Conservation (phyloP, 371 early-diverging fungal genomes). For the Actinomucor elegans region DNA sequence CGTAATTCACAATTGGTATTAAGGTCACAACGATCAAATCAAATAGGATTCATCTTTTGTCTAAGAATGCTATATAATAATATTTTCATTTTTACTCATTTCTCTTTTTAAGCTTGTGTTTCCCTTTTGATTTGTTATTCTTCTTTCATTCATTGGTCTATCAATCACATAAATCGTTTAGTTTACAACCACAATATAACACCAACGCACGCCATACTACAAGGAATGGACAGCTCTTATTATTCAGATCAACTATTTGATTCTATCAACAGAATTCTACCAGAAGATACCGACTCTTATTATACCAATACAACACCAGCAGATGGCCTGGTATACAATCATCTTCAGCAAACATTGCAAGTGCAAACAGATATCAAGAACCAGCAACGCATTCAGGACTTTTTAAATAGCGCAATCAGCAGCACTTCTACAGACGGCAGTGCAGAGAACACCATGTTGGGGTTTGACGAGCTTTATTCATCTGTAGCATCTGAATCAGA, state of each 20-base stretch:
- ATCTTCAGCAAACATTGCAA: slow-evolving; percentile 11
- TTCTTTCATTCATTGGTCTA: not conserved
- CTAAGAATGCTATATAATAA: slow-evolving; percentile 8
- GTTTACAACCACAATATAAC: too few species aligned
- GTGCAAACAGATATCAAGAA: slow-evolving; percentile 11
- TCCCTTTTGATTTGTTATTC: not conserved
- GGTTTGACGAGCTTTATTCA: slow-evolving; percentile 8
- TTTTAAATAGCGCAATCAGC: not conserved
- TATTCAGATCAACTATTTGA: slow-evolving; percentile 1
- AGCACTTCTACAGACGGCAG: not conserved
- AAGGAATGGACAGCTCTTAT: not conserved
- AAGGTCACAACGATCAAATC: too few species aligned
- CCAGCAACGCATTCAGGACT: slow-evolving; percentile 9
- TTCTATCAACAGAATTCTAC: not conserved
- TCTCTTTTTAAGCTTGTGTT: not conserved
- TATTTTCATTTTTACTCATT: not conserved
- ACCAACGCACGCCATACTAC: too few species aligned
- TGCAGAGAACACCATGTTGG: not conserved
- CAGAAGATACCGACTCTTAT: not conserved
- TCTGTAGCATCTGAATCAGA: slow-evolving; percentile 8
- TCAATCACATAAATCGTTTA: too few species aligned
- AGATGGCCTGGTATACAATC: slow-evolving; percentile 7
- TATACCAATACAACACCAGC: not conserved
- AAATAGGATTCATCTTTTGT: slow-evolving; percentile 11
- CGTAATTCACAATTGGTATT: too few species aligned